Conservation (phyloP, 1,284 basidiomycete genomes). For the Farysia itapuensis region DNA sequence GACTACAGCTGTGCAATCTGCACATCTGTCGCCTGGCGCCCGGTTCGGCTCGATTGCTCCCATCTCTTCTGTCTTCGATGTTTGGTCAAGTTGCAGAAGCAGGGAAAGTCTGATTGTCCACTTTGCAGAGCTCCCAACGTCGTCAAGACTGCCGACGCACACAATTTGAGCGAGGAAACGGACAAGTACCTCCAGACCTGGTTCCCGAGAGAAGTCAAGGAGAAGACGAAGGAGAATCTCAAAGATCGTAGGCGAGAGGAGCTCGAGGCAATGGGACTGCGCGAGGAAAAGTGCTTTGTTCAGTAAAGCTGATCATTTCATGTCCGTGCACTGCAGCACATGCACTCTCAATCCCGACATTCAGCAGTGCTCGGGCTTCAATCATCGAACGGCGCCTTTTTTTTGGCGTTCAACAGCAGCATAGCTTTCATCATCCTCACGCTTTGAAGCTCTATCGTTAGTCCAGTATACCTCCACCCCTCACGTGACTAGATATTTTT, state of each 20-base stretch:
- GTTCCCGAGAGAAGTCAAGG: constrained; percentile 83
- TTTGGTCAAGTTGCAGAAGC: constrained; percentile 90
- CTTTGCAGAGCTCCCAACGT: constrained; percentile 66
- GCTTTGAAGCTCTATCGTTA: no score
- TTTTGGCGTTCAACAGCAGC: no score
- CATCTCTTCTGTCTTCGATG: constrained; percentile 91
- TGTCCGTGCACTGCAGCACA: no score
- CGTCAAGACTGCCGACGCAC: constrained; percentile 49
- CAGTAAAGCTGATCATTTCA: no score
- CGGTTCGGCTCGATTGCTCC: constrained; percentile 75
- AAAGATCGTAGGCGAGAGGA: constrained; percentile 75
- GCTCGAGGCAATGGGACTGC: constrained; percentile 68
- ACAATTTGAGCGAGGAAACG: constrained; percentile 74
- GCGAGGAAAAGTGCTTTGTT: constrained; percentile 51
- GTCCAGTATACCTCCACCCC: no score
- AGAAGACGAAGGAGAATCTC: constrained; percentile 77
- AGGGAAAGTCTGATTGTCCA: constrained; percentile 77
- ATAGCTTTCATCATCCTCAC: no score
- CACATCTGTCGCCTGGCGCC: constrained; percentile 60
- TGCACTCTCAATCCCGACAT: no score
- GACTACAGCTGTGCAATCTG: constrained; percentile 65
- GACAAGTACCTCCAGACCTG: constrained; percentile 86
- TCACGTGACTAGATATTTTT: no score
- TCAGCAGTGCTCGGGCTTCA: no score
- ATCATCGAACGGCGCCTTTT: no score